Conservation (phyloP, 108 stramenopile genomes). For the Fragilariopsis cylindrus region DNA sequence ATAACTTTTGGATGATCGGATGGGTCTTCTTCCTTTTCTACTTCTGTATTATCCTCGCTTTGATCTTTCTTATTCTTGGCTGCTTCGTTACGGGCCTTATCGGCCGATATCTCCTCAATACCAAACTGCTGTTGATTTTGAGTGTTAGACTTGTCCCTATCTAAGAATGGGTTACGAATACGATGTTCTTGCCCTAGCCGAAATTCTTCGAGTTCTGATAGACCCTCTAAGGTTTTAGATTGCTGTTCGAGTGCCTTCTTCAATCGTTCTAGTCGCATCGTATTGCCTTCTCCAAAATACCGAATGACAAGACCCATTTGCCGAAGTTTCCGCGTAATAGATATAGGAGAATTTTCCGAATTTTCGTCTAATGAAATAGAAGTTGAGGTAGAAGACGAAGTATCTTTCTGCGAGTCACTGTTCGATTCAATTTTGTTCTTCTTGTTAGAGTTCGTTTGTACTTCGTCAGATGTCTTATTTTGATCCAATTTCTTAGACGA, state of each 20-base stretch:
- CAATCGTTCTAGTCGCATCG: constrained; percentile 52
- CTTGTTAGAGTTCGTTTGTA: background rate
- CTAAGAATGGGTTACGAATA: constrained; percentile 82
- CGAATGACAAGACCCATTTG: constrained; percentile 67
- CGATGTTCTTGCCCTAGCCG: constrained; percentile 70
- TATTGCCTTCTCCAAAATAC: constrained; percentile 66
- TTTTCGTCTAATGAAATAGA: constrained; percentile 5
- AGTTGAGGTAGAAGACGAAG: constrained; percentile 12
- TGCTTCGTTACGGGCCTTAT: background rate
- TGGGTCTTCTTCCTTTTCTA: constrained; percentile 22
- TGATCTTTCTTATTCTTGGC: background rate
- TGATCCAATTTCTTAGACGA: constrained; percentile 7
- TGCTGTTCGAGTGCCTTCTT: constrained; percentile 52
- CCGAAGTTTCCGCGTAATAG: constrained; percentile 52
- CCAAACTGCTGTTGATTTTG: constrained; percentile 3
- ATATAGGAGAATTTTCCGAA: constrained; percentile 12
- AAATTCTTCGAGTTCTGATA: constrained; percentile 74
- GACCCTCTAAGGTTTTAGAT: constrained; percentile 42
- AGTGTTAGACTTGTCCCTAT: constrained; percentile 21
- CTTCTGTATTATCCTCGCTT: constrained; percentile 1
- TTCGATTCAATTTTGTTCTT: background rate
- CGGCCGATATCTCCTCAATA: constrained; percentile 2
- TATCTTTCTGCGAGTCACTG: background rate
- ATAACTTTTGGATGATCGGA: constrained; percentile 67
- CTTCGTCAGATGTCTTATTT: background rate